Base-by-base conservation (phyloP, 2,329 filamentous ascomycete species). In the Trichoderma semiorbis region DNA sequence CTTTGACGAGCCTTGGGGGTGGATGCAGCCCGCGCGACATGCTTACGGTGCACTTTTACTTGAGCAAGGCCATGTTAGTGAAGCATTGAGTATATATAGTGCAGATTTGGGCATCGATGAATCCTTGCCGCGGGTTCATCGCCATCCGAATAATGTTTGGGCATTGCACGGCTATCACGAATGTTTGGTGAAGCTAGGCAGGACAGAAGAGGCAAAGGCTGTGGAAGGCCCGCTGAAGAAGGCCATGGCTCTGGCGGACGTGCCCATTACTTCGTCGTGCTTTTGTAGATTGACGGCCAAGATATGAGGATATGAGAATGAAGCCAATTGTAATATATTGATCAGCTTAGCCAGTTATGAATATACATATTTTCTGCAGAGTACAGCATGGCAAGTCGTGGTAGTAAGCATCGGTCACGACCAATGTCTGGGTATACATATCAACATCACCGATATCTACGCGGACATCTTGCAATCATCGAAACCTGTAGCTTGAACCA, bases 1-100 rank as follows among this genome's bases (percentile, higher is more conserved):
- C 0, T 94, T 92, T 73, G 90, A 91, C 63, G 92, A 94, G 78
- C 92, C 92, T 0, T 93, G 91, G 91, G 90, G 90, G 0, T 94
- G 92, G 91, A 93, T 94, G 91, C 90, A 92, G 77, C 92, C 92
- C 0, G 87, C 89, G 0, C 84, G 91, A 3, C 92, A 94, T 78
- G 91, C 91, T 0, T 91, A 91, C 65, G 91, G 89, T 1, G 92
- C 91, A 0, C 82, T 94, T 4, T 78, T 93, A 34, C 83, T 93
- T 14, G 92, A 94, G 77, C 91, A 92, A 76, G 88, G 86, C 0
- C 82, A 81, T n/a, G 81, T 87, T 0, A 83, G 86, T 28, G 83
- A 91, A 63, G 90, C 90, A 0, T 80, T 84, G 2, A 83, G 77
- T 1, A 85, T 89, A 1, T 93, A 92, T 74, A 82, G 80, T 24